Percentiles rank a stretch among this genome's conserved stretches.
These are phyloP conservation scores for Eucalyptus melliodora DNA, from an alignment of 345 rosid species.

Conservation along the genomic window DNA sequence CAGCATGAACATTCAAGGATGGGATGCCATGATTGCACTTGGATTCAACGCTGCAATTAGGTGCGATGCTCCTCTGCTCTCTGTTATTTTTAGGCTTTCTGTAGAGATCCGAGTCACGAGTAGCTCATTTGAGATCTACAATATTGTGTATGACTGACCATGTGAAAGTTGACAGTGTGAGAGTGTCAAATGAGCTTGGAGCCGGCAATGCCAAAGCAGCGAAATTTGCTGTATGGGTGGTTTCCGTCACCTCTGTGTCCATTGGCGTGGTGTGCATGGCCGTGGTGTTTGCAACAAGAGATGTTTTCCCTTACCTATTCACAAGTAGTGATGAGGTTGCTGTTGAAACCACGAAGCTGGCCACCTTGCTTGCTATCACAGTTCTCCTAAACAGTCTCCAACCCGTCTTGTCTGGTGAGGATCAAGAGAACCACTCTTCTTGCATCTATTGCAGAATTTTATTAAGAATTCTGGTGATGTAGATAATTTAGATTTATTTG, in stretches of 20 bases:
- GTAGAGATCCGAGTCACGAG: not conserved
- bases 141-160: not conserved
- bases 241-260: conserved; percentile 50
- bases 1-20: conserved; percentile 89
- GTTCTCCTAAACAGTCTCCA: conserved; percentile 88
- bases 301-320: conserved; percentile 69
- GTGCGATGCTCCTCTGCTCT: conserved; percentile 11
- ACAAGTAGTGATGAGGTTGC: conserved; percentile 69
- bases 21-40: conserved; percentile 85
- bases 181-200: conserved; percentile 90
- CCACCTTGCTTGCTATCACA: conserved; percentile 47
- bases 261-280: conserved; percentile 54
- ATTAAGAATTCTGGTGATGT: not conserved
- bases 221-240: conserved; percentile 59
- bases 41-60: conserved; percentile 94
- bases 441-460: not conserved
- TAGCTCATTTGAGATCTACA: not conserved
- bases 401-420: conserved; percentile 73
- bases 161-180: conserved; percentile 32
- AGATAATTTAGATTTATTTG: not conserved
- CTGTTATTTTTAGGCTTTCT: not conserved
- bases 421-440: not conserved
- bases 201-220: conserved; percentile 62
- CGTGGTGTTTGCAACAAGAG: conserved; percentile 46
- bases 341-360: conserved; percentile 63